Percentiles rank a stretch among this genome's conserved stretches.
Evolutionary conservation across 1,139 yeast genomes (phyloP).

Genomic region (Scheffersomyces titani): DNA sequence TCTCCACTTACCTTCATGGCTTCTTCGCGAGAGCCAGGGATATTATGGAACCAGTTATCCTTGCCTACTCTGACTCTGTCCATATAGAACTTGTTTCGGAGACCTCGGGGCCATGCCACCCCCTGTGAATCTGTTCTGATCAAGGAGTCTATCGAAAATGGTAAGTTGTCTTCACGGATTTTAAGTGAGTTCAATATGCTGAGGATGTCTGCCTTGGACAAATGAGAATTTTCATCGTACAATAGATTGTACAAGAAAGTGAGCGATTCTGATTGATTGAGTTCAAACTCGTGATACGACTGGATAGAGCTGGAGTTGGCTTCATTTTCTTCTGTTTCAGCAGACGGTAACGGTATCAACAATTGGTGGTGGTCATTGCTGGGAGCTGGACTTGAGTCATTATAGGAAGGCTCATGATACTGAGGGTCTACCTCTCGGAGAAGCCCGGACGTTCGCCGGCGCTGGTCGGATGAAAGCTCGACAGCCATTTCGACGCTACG

Average conservation of each 20-base stretch:
- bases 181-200: constrained; percentile 37
- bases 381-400: not conserved
- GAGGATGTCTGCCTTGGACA: constrained; percentile 40
- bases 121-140: constrained; percentile 34
- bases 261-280: constrained; percentile 42
- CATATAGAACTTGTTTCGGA: constrained; percentile 30
- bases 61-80: constrained; percentile 40
- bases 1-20: constrained; percentile 35
- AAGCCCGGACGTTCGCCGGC: not conserved
- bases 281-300: constrained; percentile 34
- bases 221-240: constrained; percentile 36
- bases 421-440: not conserved
- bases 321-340: not conserved
- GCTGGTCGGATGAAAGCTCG: not conserved
- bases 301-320: constrained; percentile 2
- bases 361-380: constrained; percentile 2
- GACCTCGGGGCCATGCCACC: constrained; percentile 35
- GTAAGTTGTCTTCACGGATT: constrained; percentile 34
- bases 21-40: constrained; percentile 33
- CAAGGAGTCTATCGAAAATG: constrained; percentile 20
- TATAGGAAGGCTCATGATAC: not conserved
- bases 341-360: not conserved
- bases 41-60: constrained; percentile 40
- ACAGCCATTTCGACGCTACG: not conserved
- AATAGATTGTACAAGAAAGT: constrained; percentile 42